Base-by-base conservation (phyloP, 768 basidiomycete species). In the Rhodotorula paludigena region DNA sequence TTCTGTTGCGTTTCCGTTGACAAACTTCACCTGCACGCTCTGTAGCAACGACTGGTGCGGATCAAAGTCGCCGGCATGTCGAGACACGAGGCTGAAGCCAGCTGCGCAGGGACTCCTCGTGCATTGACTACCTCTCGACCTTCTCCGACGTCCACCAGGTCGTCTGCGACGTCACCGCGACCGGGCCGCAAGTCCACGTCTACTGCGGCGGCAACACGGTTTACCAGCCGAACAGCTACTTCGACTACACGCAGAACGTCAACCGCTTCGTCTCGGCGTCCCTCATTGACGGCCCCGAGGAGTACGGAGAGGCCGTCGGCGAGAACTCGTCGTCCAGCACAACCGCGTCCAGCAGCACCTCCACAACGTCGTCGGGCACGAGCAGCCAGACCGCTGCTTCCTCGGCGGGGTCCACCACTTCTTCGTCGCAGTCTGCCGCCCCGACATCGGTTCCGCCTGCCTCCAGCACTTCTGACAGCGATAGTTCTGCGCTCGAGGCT, bases 201-300 rank as follows among this genome's bases (percentile, higher is more conserved):
- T 58, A 58, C 42, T 58, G 57, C 32, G 57, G 57, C 10, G 64
- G 64, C 32, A 66, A 66, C 59, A 66, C 64, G 0, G 59, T 66
- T 39, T 28, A 32, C 16, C 59, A 53, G n/a, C 58, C 58, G 7
- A 42, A 5, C 25, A 44, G 55, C 23, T 60, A n/a, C 54, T 66
- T 60, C 33, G 64, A 66, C 45, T 66, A 33, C 47, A 60, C 58
- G 14, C 48, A 30, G 1, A 60, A 60, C 33, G 45, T 56, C 36
- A 32, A 47, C 47, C 64, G 64, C 14, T 66, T 66, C 47, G 58
- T 60, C 20, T 55, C 53, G 1, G 64, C 59, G 18, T 56, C 58
- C 10, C 45, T 66, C 0, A 30, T 66, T 25, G 52, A 35, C 2
- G 64, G 64, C 1, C 64, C 59, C 0, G 11, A 25, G 20, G 36